Evolutionary conservation across 345 rosid species (phyloP).

Genomic region (thale cress (Arabidopsis thaliana)): TAIR10.1 NC_003071.7:16323001-16323500

Average conservation of each 20-base stretch:
- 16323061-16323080: slow-evolving; percentile 22
- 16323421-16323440: slow-evolving; percentile 1
- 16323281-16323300: slow-evolving; percentile 11
- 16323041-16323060: slow-evolving; percentile 35
- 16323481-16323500: slow-evolving; percentile 54
- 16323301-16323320: not conserved
- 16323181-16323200: slow-evolving; percentile 64
- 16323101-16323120: slow-evolving; percentile 8
- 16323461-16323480: not conserved
- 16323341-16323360: slow-evolving; percentile 63
- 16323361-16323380: slow-evolving; percentile 71
- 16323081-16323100: not conserved
- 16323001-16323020: slow-evolving; percentile 28
- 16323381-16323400: slow-evolving; percentile 86
- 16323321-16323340: slow-evolving; percentile 1
- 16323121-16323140: slow-evolving; percentile 49
- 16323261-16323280: slow-evolving; percentile 50
- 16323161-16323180: slow-evolving; percentile 42
- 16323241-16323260: slow-evolving; percentile 67
- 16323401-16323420: slow-evolving; percentile 68
- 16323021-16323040: slow-evolving; percentile 35
- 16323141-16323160: not conserved
- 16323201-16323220: slow-evolving; percentile 77
- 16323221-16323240: slow-evolving; percentile 64
- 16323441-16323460: not conserved